Conservation (phyloP, 2,329 filamentous ascomycete species). For the Pseudogymnoascus sp. region DNA sequence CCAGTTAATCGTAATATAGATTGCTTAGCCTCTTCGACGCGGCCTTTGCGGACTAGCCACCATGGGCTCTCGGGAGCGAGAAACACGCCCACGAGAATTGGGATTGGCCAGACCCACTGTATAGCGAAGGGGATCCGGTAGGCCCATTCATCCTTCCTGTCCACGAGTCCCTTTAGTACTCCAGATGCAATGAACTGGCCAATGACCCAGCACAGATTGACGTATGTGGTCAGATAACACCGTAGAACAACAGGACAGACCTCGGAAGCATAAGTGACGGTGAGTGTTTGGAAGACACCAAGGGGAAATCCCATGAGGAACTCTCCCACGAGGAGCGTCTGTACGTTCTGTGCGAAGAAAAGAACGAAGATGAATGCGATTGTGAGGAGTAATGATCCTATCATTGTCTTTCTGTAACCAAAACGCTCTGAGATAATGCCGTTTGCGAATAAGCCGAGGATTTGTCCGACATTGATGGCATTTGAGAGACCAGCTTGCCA, state of each 20-base stretch:
- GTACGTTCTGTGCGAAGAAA: slow-evolving; percentile 40
- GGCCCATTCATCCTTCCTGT: slow-evolving; percentile 37
- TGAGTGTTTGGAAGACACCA: slow-evolving; percentile 40
- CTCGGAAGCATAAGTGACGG: slow-evolving; percentile 26
- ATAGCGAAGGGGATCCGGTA: slow-evolving; percentile 41
- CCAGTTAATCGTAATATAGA: slow-evolving; percentile 29
- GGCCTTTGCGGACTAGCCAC: slow-evolving; percentile 40
- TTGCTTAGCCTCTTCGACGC: slow-evolving; percentile 36
- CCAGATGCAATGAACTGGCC: slow-evolving; percentile 43
- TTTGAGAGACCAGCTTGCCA: slow-evolving; percentile 39
- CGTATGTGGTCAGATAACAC: slow-evolving; percentile 37
- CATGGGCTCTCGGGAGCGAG: slow-evolving; percentile 42
- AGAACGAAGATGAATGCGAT: slow-evolving; percentile 40
- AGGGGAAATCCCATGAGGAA: slow-evolving; percentile 28
- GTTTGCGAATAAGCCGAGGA: slow-evolving; percentile 36
- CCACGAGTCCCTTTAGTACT: slow-evolving; percentile 37
- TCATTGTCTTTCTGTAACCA: slow-evolving; percentile 36
- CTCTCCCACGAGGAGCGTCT: slow-evolving; percentile 38
- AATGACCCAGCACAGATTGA: slow-evolving; percentile 48
- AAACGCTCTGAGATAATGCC: slow-evolving; percentile 33
- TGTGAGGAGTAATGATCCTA: slow-evolving; percentile 37
- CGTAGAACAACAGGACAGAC: slow-evolving; percentile 28
- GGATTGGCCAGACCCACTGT: slow-evolving; percentile 43
- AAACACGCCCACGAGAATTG: slow-evolving; percentile 36
- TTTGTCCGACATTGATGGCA: slow-evolving; percentile 34